These are phyloP conservation scores for Papiliotrema fonsecae DNA, from an alignment of 1,284 basidiomycete species.

Conservation along the genomic window DNA sequence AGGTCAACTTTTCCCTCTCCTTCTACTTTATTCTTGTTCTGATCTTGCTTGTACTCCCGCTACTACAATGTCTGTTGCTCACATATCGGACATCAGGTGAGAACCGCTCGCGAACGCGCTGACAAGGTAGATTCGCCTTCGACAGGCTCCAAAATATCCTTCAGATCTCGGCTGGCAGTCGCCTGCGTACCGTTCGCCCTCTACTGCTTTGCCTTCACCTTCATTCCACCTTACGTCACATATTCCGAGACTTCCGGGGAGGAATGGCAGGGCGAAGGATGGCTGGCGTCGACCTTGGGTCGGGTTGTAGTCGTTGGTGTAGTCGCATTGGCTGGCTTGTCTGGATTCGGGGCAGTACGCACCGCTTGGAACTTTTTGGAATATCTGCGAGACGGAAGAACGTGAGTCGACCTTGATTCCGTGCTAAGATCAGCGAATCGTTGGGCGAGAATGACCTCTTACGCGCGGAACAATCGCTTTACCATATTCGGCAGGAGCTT, in stretches of 20 bases:
- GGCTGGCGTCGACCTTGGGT: constrained; percentile 44
- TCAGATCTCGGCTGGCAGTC: constrained; percentile 34
- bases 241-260: constrained; percentile 12
- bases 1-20: constrained; percentile 45
- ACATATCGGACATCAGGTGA: constrained; percentile 44
- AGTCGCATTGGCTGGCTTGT: constrained; percentile 43
- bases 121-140: background rate
- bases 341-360: constrained; percentile 43
- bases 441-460: constrained; percentile 33
- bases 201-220: constrained; percentile 46
- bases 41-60: constrained; percentile 42
- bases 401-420: constrained; percentile 15
- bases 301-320: constrained; percentile 46
- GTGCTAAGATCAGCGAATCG: constrained; percentile 11
- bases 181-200: constrained; percentile 43
- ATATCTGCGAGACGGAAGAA: constrained; percentile 26
- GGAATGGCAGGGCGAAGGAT: constrained; percentile 40
- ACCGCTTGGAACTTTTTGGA: constrained; percentile 45
- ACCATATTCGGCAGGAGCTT: constrained; percentile 42
- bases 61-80: constrained; percentile 44
- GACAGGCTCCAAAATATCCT: constrained; percentile 12
- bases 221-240: constrained; percentile 45
- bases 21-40: constrained; percentile 41
- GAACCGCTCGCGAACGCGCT: constrained; percentile 2
- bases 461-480: constrained; percentile 44